A percentile compares a stretch with the other conserved stretches of the same genome.
Evolutionary conservation across 345 rosid genomes (phyloP).

Genomic region (Nephelium lappaceum): DNA sequence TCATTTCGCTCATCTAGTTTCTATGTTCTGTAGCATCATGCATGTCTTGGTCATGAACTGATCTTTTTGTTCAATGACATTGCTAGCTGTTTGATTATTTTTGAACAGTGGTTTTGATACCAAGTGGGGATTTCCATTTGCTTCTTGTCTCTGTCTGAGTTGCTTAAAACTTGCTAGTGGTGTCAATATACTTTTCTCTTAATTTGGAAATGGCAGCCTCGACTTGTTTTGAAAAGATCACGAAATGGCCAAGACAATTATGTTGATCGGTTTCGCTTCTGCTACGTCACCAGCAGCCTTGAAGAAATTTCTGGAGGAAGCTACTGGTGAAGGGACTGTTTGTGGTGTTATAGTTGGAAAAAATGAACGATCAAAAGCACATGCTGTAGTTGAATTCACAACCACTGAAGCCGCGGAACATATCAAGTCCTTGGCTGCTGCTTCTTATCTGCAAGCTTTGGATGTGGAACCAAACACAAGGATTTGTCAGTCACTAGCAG

Average conservation of each 20-base stretch:
- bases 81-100: not conserved
- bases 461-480: too few species aligned
- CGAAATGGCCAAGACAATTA: constrained; percentile 42
- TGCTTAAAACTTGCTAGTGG: not conserved
- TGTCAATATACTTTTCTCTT: not conserved
- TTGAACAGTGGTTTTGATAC: not conserved
- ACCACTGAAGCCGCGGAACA: too few species aligned
- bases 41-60: not conserved
- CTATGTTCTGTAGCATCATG: too few species aligned
- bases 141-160: not conserved
- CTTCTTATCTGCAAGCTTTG: too few species aligned
- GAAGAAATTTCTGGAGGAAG: too few species aligned
- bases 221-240: not conserved
- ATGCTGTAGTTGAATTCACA: too few species aligned
- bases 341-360: too few species aligned
- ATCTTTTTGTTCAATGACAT: not conserved
- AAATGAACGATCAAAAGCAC: too few species aligned
- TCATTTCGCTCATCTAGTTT: too few species aligned
- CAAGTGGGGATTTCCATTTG: not conserved
- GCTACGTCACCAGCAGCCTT: not conserved
- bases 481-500: constrained; percentile 12
- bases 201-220: too few species aligned
- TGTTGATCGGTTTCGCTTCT: constrained; percentile 41
- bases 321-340: too few species aligned
- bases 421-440: too few species aligned